Evolutionary conservation across 2,329 filamentous ascomycete genomes (phyloP).

Genomic region (Apiospora hydei): DNA sequence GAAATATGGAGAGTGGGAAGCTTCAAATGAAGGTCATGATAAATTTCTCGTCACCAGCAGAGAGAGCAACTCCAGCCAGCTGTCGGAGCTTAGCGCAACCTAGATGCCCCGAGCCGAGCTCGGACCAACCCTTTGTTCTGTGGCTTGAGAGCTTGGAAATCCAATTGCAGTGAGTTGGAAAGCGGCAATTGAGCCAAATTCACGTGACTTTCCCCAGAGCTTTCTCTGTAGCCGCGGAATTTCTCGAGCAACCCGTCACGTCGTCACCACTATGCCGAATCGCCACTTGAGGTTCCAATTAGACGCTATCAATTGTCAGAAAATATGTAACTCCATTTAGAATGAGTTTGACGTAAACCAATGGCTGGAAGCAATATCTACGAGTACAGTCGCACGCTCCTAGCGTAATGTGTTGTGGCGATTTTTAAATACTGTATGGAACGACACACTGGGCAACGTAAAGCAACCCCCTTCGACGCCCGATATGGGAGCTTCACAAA

Average conservation of each 20-base stretch:
- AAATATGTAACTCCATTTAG: not conserved
- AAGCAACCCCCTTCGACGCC: not conserved
- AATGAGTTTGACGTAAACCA: not conserved
- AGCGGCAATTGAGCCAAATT: not conserved
- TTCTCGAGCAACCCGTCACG: not conserved
- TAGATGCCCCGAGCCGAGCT: conserved; percentile 14
- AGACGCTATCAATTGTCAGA: too few species aligned
- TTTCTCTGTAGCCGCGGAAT: not conserved
- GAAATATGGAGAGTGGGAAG: conserved; percentile 29
- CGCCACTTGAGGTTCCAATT: not conserved
- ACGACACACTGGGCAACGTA: not conserved
- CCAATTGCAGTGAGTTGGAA: not conserved
- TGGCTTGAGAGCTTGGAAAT: not conserved
- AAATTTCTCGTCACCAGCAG: conserved; percentile 44
- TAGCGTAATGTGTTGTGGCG: not conserved
- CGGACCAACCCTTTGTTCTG: not conserved
- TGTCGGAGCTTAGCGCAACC: conserved; percentile 12
- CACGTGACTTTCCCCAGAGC: conserved; percentile 8
- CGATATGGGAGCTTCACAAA: conserved; percentile 7
- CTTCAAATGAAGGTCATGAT: conserved; percentile 39
- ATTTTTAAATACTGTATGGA: not conserved
- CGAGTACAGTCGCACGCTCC: not conserved
- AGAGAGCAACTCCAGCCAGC: conserved; percentile 14
- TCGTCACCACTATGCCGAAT: not conserved
- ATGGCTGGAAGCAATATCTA: conserved; percentile 6